Evolutionary conservation across 352 stramenopile species (phyloP), one percentile per base, ranked within the genome.

Genomic region (Peronosclerospora sorghi): DNA sequence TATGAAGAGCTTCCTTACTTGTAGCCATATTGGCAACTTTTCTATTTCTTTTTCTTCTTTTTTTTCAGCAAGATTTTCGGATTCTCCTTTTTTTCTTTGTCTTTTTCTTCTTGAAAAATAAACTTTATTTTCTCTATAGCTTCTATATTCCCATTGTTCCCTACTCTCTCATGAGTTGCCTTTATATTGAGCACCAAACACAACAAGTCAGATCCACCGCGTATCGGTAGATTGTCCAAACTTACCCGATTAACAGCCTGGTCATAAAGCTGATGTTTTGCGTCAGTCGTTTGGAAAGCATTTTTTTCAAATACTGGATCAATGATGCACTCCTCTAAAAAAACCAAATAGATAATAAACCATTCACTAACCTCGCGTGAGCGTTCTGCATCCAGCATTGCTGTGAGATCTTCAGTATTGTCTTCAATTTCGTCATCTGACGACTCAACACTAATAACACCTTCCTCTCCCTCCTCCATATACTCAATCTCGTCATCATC

Each of bases 281-380:
- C 10, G 66, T 71, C 5, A 45, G 54, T 12, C 45, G 51, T 12
- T 54, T 52, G n/a, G 41, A 51, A 42, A 56, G 59, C 52, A 86
- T 78, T 43, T 75, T 48, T 64, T 36, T 87, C 75, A 40, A 89
- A 58, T 1, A 72, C 58, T 0, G 62, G 41, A 27, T 88, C 70
- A 13, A 82, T 34, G 17, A 93, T 73, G 37, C 60, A 65, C 38
- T 85, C 64, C 47, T 93, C 77, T 14, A 93, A 41, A 54, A 90
- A 93, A 32, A 68, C 56, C 29, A 93, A 35, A 52, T 93, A 93
- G 30, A 93, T 83, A n/a, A 35, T 32, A 46, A 93, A 93, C 80
- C 80, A 93, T 48, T 93, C 77, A 23, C 53, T 55, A 2, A 66
- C 60, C 32, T 90, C 74, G 3, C 76, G 70, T 2, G 79, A 80